These are phyloP conservation scores for Coriolopsis trogii DNA, from an alignment of 1,284 basidiomycete genomes.

Conservation along the genomic window DNA sequence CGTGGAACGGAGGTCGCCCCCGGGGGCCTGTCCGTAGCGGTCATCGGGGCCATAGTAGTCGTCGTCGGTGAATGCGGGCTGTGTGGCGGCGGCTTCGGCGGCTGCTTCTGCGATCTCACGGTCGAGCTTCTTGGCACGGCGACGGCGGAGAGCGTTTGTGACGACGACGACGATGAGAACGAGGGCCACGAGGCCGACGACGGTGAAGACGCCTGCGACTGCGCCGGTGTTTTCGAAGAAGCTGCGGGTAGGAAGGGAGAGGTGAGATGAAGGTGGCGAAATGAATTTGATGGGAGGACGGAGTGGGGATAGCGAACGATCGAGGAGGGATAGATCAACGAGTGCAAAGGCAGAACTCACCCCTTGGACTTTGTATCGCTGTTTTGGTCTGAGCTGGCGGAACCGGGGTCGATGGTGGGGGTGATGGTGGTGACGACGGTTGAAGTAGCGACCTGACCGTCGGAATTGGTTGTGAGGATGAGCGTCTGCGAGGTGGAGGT, in stretches of 20 bases:
- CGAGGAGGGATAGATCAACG: neutral
- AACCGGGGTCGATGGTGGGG: neutral
- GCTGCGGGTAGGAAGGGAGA: slow-evolving; percentile 37
- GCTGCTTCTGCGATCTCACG: slow-evolving; percentile 69
- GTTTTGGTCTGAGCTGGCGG: neutral
- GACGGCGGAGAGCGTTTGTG: slow-evolving; percentile 58
- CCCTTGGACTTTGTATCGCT: neutral
- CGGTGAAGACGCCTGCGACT: slow-evolving; percentile 69
- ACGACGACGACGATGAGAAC: slow-evolving; percentile 55
- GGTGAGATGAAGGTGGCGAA: neutral
- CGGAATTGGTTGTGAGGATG: slow-evolving; percentile 7
- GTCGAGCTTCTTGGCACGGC: slow-evolving; percentile 66
- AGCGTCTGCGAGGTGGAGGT: neutral
- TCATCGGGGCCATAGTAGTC: slow-evolving; percentile 38
- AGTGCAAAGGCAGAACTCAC: slow-evolving; percentile 5
- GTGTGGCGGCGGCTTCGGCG: slow-evolving; percentile 36
- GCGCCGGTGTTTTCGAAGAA: slow-evolving; percentile 75
- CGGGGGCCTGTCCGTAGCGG: slow-evolving; percentile 24
- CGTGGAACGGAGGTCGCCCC: slow-evolving; percentile 20
- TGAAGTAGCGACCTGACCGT: slow-evolving; percentile 14
- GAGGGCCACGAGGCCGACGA: slow-evolving; percentile 61
- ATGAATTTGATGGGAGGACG: neutral
- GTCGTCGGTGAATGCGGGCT: slow-evolving; percentile 55
- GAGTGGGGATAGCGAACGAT: neutral
- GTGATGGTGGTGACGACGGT: slow-evolving; percentile 11